A percentile compares a stretch with the other conserved stretches of the same genome.
These are phyloP conservation scores for Melastoma candidum DNA, from an alignment of 441 rosid species.

Conservation along the genomic window DNA sequence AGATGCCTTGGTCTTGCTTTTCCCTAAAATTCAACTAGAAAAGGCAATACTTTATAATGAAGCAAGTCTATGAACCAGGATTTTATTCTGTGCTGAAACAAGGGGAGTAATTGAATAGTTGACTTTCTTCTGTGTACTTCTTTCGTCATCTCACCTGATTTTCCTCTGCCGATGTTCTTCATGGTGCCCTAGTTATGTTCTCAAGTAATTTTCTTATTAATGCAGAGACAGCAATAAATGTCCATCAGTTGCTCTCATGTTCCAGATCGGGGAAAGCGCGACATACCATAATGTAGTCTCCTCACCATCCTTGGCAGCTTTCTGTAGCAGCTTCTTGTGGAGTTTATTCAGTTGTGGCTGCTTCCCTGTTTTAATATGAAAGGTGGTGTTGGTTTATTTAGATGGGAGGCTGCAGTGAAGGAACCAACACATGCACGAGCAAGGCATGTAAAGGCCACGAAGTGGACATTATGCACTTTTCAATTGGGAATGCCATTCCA, in stretches of 20 bases:
- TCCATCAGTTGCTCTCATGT: conserved; percentile 88
- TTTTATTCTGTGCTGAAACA: too few species aligned
- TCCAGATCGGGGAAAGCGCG: conserved; percentile 79
- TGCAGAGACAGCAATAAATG: conserved; percentile 70
- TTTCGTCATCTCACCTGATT: neutral
- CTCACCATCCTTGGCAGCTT: neutral
- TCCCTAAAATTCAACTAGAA: too few species aligned
- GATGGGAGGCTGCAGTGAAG: conserved; percentile 98
- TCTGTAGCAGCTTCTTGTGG: too few species aligned
- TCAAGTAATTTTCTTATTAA: conserved; percentile 21
- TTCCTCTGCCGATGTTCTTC: conserved; percentile 6
- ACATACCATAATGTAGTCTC: conserved; percentile 63
- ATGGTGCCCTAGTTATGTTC: conserved; percentile 1
- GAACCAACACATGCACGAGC: conserved; percentile 51
- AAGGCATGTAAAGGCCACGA: conserved; percentile 92
- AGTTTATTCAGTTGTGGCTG: too few species aligned
- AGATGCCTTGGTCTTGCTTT: too few species aligned
- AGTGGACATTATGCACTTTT: conserved; percentile 98
- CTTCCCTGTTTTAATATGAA: too few species aligned
- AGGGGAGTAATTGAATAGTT: too few species aligned
- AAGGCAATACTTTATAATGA: too few species aligned
- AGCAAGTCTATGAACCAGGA: too few species aligned
- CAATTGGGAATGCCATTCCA: conserved; percentile 88
- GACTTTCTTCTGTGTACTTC: too few species aligned
- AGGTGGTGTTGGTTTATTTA: conserved; percentile 15